Base-by-base conservation (phyloP, 2,329 filamentous ascomycete species). In the Tolypocladium nubicola region DNA sequence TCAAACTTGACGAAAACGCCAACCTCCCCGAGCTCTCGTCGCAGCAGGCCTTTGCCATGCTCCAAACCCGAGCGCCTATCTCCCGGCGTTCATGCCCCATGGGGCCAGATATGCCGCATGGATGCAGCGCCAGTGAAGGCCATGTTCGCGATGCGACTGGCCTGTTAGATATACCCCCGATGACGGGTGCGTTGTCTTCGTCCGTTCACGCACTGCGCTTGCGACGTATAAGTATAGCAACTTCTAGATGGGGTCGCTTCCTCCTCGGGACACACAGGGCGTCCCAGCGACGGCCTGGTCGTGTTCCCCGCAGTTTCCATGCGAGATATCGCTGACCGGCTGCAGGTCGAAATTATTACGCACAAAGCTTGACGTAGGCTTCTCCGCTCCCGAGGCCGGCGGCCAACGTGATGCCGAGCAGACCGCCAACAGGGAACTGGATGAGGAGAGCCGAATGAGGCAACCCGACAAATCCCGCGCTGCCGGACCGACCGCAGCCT, bases 311-410 rank as follows among this genome's bases (percentile, higher is more conserved):
- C 52, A 45, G n/a, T 30, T 47, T 38, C 21, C 40, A 45, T 53
- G 56, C 56, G 56, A 54, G 56, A 53, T 52, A 53, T 53, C 14
- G 30, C 35, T 53, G 56, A 57, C 50, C 56, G 56, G 56, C 56
- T 57, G 56, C 56, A 54, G 23, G 50, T 19, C 21, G 45, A 53
- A 19, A 56, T 53, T 53, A 39, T 39, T 52, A 39, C 23, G 45
- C 14, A 13, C 55, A 38, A 35, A 41, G 38, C 55, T 43, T 33
- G 45, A 52, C 30, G 19, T 33, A 35, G 40, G 4, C 53, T 26
- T 38, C 40, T 45, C 16, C 39, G 40, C 53, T 47, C 37, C 30
- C 14, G 19, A 14, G n/a, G 7, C 41, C 9, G n/a, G 39, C 16
- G 33, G 54, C 14, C 14, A 23, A 37, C n/a, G 11, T 45, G 53